Evolutionary conservation across 2,329 filamentous ascomycete species (phyloP).

Genomic region (Exophiala sp.): DNA sequence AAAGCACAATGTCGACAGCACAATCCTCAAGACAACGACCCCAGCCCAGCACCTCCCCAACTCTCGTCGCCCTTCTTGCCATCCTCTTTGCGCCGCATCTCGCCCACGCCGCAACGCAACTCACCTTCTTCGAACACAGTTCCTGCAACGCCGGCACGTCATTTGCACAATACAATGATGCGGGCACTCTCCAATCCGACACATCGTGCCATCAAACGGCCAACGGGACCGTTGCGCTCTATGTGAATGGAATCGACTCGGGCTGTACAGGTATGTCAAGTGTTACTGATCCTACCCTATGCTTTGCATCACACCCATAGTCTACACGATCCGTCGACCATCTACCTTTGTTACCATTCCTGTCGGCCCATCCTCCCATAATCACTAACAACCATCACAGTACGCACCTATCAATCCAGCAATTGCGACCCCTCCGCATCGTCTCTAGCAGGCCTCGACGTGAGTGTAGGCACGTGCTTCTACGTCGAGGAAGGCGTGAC

Average conservation of each 20-base stretch:
- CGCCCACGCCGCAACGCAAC: background rate
- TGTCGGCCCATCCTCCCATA: too few relatives aligned
- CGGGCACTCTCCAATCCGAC: constrained; percentile 5
- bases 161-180: constrained; percentile 9
- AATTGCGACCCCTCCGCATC: constrained; percentile 8
- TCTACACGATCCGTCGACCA: background rate
- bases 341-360: background rate
- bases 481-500: constrained; percentile 9
- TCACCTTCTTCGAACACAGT: constrained; percentile 20
- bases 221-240: constrained; percentile 18
- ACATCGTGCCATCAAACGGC: constrained; percentile 17
- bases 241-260: constrained; percentile 14
- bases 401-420: constrained; percentile 9
- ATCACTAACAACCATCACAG: background rate
- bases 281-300: too few relatives aligned
- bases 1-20: background rate
- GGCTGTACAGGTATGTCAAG: constrained; percentile 18
- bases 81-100: background rate
- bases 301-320: too few relatives aligned
- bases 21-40: background rate
- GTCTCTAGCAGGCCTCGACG: constrained; percentile 7
- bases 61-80: background rate
- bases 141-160: constrained; percentile 22
- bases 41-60: background rate
- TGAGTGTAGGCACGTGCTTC: constrained; percentile 14